Evolutionary conservation across 805 yeast genomes (phyloP).

Genomic region (Lachancea lanzarotensis): DNA sequence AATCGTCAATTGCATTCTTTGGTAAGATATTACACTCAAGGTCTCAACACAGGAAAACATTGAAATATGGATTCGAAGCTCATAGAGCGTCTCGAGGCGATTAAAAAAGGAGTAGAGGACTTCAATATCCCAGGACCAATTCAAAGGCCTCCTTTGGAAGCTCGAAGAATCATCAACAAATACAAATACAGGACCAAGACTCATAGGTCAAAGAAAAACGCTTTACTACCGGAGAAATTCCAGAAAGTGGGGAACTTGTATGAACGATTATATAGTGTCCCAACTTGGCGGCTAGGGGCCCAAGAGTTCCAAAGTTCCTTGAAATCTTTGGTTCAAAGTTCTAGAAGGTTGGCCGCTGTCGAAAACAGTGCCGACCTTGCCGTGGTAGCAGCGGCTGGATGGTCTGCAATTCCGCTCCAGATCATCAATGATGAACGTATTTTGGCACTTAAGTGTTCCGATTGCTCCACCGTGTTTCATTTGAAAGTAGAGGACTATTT

Average conservation of each 20-base stretch:
- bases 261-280: slow-evolving; percentile 10
- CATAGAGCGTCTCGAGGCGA: slow-evolving; percentile 2
- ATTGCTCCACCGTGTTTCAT: slow-evolving; percentile 12
- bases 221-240: slow-evolving; percentile 8
- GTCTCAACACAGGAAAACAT: not conserved
- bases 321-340: slow-evolving; percentile 5
- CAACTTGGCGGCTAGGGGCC: slow-evolving; percentile 7
- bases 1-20: too few species aligned
- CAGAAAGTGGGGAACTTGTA: slow-evolving; percentile 8
- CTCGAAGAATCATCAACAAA: slow-evolving; percentile 8
- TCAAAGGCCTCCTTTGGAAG: slow-evolving; percentile 1
- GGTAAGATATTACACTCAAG: too few species aligned
- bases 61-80: slow-evolving; percentile 3
- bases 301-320: slow-evolving; percentile 11
- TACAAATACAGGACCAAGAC: slow-evolving; percentile 15
- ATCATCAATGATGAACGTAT: not conserved
- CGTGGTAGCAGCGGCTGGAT: slow-evolving; percentile 16
- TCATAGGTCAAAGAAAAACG: slow-evolving; percentile 1
- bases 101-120: not conserved
- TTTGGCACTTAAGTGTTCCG: slow-evolving; percentile 9
- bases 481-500: slow-evolving; percentile 10
- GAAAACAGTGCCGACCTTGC: slow-evolving; percentile 21
- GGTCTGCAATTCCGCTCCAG: slow-evolving; percentile 8
- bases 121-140: not conserved
- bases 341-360: not conserved